These are phyloP conservation scores for Rhizoclosmatium sp. DNA, from an alignment of 192 early-diverging fungal genomes.

Conservation along the genomic window DNA sequence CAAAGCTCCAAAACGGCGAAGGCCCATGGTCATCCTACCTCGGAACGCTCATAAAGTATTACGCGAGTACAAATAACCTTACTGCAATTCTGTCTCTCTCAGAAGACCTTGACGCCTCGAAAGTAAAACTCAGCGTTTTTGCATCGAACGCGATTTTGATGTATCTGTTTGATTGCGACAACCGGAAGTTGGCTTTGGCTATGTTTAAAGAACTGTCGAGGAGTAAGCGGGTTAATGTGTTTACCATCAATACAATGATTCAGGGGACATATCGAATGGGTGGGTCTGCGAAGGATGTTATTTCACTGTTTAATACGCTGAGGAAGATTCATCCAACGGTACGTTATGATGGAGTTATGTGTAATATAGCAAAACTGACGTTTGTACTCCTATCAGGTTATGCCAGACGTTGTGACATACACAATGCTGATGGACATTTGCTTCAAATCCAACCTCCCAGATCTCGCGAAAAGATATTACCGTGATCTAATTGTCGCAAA, in stretches of 20 bases:
- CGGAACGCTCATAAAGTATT: neutral
- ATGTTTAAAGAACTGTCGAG: neutral
- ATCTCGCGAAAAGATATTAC: neutral
- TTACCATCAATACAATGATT: neutral
- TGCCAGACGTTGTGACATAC: constrained; percentile 8
- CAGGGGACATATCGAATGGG: neutral
- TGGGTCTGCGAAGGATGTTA: neutral
- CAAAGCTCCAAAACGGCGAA: neutral
- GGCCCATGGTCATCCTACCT: neutral
- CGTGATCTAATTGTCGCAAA: neutral
- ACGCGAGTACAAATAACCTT: neutral
- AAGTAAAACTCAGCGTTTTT: neutral
- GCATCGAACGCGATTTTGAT: neutral
- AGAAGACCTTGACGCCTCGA: neutral
- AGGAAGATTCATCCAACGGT: neutral
- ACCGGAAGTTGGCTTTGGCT: neutral
- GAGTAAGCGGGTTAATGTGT: neutral
- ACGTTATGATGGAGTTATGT: too few species aligned
- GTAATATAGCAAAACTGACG: neutral
- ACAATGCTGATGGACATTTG: constrained; percentile 1
- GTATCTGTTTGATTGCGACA: neutral
- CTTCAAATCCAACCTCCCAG: neutral
- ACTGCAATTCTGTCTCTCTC: neutral
- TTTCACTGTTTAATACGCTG: neutral
- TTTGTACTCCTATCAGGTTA: neutral